Evolutionary conservation across 1,139 yeast species (phyloP), one percentile per base, ranked within the genome.

Genomic region (Hyphopichia burtonii): DNA sequence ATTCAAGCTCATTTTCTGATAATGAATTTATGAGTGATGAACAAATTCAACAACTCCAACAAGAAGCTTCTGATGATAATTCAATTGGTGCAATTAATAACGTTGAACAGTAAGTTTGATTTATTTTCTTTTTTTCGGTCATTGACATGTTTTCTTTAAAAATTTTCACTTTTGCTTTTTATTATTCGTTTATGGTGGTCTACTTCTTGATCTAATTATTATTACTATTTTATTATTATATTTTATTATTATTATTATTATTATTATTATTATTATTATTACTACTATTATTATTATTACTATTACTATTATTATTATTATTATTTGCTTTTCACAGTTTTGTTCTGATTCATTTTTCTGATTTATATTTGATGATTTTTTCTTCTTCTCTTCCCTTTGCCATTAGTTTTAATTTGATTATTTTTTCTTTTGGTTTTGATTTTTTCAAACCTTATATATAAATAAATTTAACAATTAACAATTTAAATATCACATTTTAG

Each of bases 1-100:
- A 58, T 34, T 54, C 47, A 41, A 53, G 48, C n/a, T 56, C 66
- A 14, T 59, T 55, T 42, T 60, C 66, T n/a, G 67, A 60, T 42
- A 52, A 49, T 40, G 68, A 63, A 38, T 55, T 60, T 39, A 49
- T 56, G 47, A 49, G 50, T 44, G 63, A 58, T 41, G 60, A 56
- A 33, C 51, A 46, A 31, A 23, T 23, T 35, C 52, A 45, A 34
- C 48, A 38, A 28, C 38, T 27, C 11, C 38, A 36, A 28, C 38
- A 27, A 22, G 23, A 36, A 18, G 25, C 17, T 5, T 23, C 37
- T n/a, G 37, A 35, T 23, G 37, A 35, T 15, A 25, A 16, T 27
- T 27, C 37, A 23, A 25, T 25, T 25, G 28, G 28, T 25, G 28
- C 28, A 8, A 20, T 20, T 8, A 14, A 15, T 23, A 16, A 14